Evolutionary conservation across 169 alveolate genomes (phyloP), one percentile per base, ranked within the genome.

Genomic region (Theileria orientalis): DNA sequence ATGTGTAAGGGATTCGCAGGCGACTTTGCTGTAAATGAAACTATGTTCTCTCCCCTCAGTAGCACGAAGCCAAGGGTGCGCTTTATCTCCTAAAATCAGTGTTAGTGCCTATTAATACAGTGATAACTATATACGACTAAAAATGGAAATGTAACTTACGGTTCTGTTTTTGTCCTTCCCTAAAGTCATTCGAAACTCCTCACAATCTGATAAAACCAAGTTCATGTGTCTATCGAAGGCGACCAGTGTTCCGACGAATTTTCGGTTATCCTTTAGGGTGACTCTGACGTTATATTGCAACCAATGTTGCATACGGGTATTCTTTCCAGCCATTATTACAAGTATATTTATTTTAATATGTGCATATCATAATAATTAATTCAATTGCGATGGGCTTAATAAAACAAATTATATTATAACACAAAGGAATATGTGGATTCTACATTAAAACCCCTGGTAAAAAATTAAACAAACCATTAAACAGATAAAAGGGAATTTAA

Each of bases 211-310:
- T 70, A 98, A 92, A 30, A 96, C 99, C 44, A 96, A 70, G 89
- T 98, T 98, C 98, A 98, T 93, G 87, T 98, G 99, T 76, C 96
- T 96, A 85, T 98, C 99, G 79, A 96, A 98, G n/a, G 99, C 99
- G 76, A 98, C 91, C 79, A 98, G 94, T 25, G 97, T 96, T 23
- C 99, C 99, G 40, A 98, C 98, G 84, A 96, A 91, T 86, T 90
- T 89, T 56, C 99, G 83, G 62, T 94, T 94, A 84, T 98, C 99
- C 80, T 94, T 92, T 51, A 96, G 86, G 54, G 98, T 94, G 30
- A 95, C 98, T 79, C 98, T 83, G 11, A 96, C 97, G 84, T 99
- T 84, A 75, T 95, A 97, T 83, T 97, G 97, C 69, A 97, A 94
- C 97, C 98, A 97, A 78, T 95, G 94, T 73, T 96, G 92, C 94